Percentiles rank a stretch among this genome's conserved stretches.
Evolutionary conservation across 2,329 filamentous ascomycete species (phyloP).

Genomic region (Celoporthe dispersa): DNA sequence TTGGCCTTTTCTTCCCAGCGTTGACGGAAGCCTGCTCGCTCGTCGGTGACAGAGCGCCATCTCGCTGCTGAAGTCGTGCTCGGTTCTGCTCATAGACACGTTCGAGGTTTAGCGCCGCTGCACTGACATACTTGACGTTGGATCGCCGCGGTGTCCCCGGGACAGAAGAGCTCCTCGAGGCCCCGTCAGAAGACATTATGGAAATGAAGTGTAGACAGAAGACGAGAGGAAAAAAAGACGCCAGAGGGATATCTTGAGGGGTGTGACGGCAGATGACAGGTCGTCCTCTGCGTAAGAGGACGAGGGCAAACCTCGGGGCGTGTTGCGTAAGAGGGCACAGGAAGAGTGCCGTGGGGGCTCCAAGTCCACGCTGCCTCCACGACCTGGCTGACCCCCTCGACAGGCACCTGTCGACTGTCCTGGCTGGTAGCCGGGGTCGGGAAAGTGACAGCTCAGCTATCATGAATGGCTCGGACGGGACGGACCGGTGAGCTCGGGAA

Average conservation of each 20-base stretch:
- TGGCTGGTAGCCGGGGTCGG: background rate
- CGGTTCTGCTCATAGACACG: slow-evolving; percentile 66
- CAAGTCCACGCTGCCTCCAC: background rate
- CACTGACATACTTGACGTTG: slow-evolving; percentile 51
- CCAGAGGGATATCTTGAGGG: slow-evolving; percentile 5
- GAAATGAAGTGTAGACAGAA: background rate
- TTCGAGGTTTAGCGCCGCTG: slow-evolving; percentile 66
- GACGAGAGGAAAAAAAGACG: background rate
- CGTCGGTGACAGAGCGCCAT: slow-evolving; percentile 48
- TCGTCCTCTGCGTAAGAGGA: background rate
- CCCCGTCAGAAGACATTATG: slow-evolving; percentile 35
- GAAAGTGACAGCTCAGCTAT: slow-evolving; percentile 1
- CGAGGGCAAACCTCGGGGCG: background rate
- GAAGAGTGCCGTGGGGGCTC: background rate
- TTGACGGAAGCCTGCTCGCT: slow-evolving; percentile 49
- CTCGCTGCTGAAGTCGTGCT: slow-evolving; percentile 53
- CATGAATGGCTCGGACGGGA: slow-evolving; percentile 20
- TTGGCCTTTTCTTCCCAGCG: slow-evolving; percentile 72
- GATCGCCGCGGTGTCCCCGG: slow-evolving; percentile 36
- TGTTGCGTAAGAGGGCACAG: background rate
- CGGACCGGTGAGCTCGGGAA: slow-evolving; percentile 20
- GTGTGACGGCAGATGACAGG: background rate
- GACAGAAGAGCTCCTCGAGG: slow-evolving; percentile 29
- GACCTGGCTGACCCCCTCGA: background rate
- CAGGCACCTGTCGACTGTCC: background rate